Base-by-base conservation (phyloP, 2,329 filamentous ascomycete genomes). In the Ascochyta lentis region DNA sequence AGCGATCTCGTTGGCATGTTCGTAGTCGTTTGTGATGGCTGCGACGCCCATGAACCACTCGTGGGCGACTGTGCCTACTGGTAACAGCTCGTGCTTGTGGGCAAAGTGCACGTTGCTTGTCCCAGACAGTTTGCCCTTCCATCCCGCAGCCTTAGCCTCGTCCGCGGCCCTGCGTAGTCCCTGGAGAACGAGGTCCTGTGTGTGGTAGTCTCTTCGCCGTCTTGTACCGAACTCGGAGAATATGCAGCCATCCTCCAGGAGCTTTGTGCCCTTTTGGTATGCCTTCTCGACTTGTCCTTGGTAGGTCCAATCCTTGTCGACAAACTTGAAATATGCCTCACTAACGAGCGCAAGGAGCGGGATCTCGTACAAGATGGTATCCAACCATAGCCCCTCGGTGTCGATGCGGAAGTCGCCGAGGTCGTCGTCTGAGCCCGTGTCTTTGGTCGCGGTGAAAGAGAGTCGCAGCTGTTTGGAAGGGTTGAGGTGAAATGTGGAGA, bases 21-120 rank as follows among this genome's bases (percentile, higher is more conserved):
- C 84, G 72, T 99, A 99, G 76, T 97, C 86, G 60, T 91, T 84
- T 4, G 89, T 91, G 65, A 97, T 92, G 35, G 95, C 93, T 0
- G 95, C 95, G 60, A 96, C 94, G 38, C 92, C 93, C 95, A 99
- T 99, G 80, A 97, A 98, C 95, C 95, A 99, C 78, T 99, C 95
- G 71, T 99, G 95, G 0, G 95, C 95, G 2, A 91, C 88, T 0
- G 95, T 99, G 5, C 95, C 95, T 12, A 98, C 85, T 0, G 95
- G 92, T 3, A 86, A 80, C 41, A 97, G 86, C 40, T 86, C 87
- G 77, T 96, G 94, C 68, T 92, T 89, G 92, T 96, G 96, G 10
- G 95, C 95, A 63, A 99, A 86, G 74, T 98, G 94, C 4, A 99
- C 95, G 70, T 99, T 99, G 76, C 93, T 98, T 0, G 94, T 96